Conservation (phyloP, 805 yeast species). For the Saccharomyces mikatae region DNA sequence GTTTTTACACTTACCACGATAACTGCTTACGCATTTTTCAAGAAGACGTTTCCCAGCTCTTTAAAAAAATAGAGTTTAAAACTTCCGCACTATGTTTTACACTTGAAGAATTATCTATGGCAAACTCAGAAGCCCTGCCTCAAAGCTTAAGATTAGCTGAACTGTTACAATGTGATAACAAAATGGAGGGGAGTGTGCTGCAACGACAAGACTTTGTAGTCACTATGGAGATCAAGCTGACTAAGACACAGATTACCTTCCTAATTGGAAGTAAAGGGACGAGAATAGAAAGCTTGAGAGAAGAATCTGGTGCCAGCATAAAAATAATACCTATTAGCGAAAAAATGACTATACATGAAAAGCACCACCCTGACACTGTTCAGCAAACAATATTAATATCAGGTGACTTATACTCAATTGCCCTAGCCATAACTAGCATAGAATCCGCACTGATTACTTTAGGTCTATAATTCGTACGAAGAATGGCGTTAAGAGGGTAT, state of each 20-base stretch:
- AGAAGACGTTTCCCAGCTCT: not conserved
- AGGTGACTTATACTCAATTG: slow-evolving; percentile 23
- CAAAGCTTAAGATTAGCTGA: not conserved
- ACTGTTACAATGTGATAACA: not conserved
- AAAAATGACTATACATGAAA: slow-evolving; percentile 7
- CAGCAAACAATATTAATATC: slow-evolving; percentile 27
- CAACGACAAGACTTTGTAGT: not conserved
- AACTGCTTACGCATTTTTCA: not conserved
- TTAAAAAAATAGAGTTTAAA: not conserved
- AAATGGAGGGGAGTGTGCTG: not conserved
- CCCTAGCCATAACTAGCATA: slow-evolving; percentile 22
- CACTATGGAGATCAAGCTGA: slow-evolving; percentile 8
- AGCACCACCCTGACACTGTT: slow-evolving; percentile 8
- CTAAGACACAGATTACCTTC: slow-evolving; percentile 32
- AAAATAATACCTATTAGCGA: slow-evolving; percentile 32
- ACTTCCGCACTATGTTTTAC: not conserved
- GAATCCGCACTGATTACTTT: slow-evolving; percentile 8
- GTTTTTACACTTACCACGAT: not conserved
- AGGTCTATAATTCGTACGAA: not conserved
- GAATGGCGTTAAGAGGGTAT: not conserved
- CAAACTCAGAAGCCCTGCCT: not conserved
- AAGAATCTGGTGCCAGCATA: slow-evolving; percentile 31
- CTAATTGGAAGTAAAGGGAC: slow-evolving; percentile 39
- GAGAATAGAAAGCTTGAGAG: slow-evolving; percentile 32
- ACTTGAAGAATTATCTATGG: not conserved